Evolutionary conservation across 73 alveolate species (phyloP), one percentile per base, ranked within the genome.

Genomic region (Uronychia setigera): DNA sequence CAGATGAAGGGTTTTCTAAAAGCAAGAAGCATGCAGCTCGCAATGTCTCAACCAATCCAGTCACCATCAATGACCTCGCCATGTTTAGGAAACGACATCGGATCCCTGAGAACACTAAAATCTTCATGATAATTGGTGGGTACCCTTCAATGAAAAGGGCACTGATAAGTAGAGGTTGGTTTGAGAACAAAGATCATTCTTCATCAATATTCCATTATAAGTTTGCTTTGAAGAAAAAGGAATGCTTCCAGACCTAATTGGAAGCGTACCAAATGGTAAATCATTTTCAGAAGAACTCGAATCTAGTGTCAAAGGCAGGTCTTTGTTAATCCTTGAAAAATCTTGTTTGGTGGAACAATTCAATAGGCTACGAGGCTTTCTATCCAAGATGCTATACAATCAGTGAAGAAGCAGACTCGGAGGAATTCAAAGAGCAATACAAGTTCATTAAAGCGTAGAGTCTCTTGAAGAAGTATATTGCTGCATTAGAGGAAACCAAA

Each of bases 51-150:
- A 46, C 67, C 67, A 46, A 46, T 19, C 67, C 67, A 11, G 67
- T 46, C n/a, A 46, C 67, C 67, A 46, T 46, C 67, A 46, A 46
- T 46, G 67, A 46, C 67, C 67, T 46, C 67, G 67, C 67, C 67
- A 46, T 46, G 67, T 46, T 46, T 19, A 5, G 67, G 67, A 46
- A 46, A 19, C 67, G 67, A 46, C 67, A 46, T 46, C 67, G 67
- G 5, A 5, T 46, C n/a, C 67, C 67, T 11, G 67, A 46, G 19
- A 5, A 46, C 5, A 46, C 67, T 19, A 5, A 19, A 5, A 46
- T 46, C 67, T 46, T 46, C 67, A 46, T 46, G 67, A 46, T 46
- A 5, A 46, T 46, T 46, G 67, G 67, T 5, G 67, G 67, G 19
- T 46, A 46, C 67, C 67, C 67, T 46, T 46, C 67, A 46, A 46